Base-by-base conservation (phyloP, 768 basidiomycete species). In the Pulveroboletus sp. region DNA sequence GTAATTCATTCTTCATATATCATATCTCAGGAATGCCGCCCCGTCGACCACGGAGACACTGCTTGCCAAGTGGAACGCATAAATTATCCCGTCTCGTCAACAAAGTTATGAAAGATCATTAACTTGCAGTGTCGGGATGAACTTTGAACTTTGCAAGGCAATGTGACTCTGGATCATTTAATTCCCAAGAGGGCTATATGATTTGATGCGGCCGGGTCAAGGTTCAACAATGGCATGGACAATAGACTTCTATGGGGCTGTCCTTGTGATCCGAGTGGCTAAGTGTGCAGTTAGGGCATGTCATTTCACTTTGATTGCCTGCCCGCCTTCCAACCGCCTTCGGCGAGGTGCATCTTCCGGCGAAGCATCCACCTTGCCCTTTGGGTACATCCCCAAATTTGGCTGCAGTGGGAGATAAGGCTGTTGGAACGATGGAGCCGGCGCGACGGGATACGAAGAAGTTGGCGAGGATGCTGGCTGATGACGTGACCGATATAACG, bases 401-500 rank as follows among this genome's bases (percentile, higher is more conserved):
- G 77, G 70, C 12, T 73, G 74, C 45, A 80, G 73, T 50, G 80
- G 73, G 51, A 78, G 72, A 66, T 78, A 81, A 58, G 77, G 74
- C 38, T 74, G 65, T 21, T 72, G 71, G 61, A 75, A 77, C 31
- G 76, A 67, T 42, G 71, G 49, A 52, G 60, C 61, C 50, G 65
- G 76, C 49, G 66, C 58, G 40, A 57, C 72, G 54, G 67, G 72
- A 65, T 71, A 75, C 71, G 63, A 67, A 62, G 63, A 67, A 62
- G 53, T 47, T 40, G 63, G 49, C 68, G 68, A 50, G 70, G 69
- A 58, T 61, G 64, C 40, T 58, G 78, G 75, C 31, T 79, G 77
- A 62, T 80, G 78, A 59, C 80, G 78, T 37, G 86, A 73, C 43
- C 89, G 86, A 66, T 88, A 90, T 33, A 90, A 74, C 31, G 85